These are phyloP conservation scores for Jaminaea rosea DNA, from an alignment of 1,284 basidiomycete genomes.

Conservation along the genomic window DNA sequence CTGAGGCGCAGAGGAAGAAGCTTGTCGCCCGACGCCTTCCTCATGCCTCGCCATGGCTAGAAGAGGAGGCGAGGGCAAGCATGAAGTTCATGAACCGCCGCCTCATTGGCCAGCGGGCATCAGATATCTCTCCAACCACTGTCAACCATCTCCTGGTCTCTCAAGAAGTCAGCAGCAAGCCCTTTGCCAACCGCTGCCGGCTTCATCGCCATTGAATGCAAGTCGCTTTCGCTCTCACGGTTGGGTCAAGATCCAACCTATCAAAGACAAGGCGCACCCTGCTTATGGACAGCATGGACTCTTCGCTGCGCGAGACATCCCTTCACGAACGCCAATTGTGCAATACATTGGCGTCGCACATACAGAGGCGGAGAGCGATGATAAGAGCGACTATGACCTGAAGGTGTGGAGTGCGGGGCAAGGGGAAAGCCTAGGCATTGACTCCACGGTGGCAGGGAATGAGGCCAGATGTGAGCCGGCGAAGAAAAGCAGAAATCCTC, in stretches of 20 bases:
- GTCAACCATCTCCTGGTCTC: no score
- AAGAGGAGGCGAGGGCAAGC: no score
- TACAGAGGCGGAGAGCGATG: constrained; percentile 56
- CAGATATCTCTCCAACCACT: no score
- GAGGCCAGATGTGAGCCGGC: constrained; percentile 52
- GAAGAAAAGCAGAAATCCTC: background rate
- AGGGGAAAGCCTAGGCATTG: constrained; percentile 51
- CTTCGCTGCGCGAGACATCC: constrained; percentile 65
- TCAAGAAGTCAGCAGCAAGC: no score
- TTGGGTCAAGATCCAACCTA: background rate
- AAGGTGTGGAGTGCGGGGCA: background rate
- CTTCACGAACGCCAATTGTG: constrained; percentile 60
- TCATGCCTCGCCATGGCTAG: no score
- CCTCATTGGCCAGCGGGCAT: no score
- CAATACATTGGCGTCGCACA: constrained; percentile 81
- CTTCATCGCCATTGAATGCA: no score
- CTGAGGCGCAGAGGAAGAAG: no score
- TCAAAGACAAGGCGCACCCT: constrained; percentile 55
- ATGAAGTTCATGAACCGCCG: no score
- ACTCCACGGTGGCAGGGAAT: constrained; percentile 68
- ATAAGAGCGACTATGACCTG: constrained; percentile 73
- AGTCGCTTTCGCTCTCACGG: background rate
- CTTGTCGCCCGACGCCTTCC: no score
- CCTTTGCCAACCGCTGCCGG: no score
- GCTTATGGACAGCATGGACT: constrained; percentile 73